A percentile compares a stretch with the other conserved stretches of the same genome.
phyloP scores from a whole-genome alignment of 805 yeast genomes.

The Wickerhamomyces bisporus region DNA sequence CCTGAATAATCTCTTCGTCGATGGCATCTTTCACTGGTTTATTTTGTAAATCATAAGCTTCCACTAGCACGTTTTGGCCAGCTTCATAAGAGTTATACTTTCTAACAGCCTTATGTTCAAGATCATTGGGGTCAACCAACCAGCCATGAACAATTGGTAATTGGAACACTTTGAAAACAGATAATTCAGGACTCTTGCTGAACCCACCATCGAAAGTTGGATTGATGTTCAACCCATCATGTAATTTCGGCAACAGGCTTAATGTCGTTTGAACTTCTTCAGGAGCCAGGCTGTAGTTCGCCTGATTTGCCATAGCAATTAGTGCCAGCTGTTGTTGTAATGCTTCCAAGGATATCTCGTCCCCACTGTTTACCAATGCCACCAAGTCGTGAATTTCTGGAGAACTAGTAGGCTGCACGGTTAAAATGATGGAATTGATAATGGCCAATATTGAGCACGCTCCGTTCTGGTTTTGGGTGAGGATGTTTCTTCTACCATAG shows the following conservation, averaged over 20 bases:
- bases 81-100: slow-evolving; percentile 49
- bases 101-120: slow-evolving; percentile 31
- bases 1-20: slow-evolving; percentile 27
- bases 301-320: slow-evolving; percentile 30
- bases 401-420: slow-evolving; percentile 28
- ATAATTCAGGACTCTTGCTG: slow-evolving; percentile 44
- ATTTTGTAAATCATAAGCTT: slow-evolving; percentile 33
- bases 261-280: slow-evolving; percentile 40
- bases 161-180: slow-evolving; percentile 54
- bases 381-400: slow-evolving; percentile 24
- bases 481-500: slow-evolving; percentile 37
- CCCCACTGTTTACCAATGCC: slow-evolving; percentile 26
- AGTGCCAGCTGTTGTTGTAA: slow-evolving; percentile 49
- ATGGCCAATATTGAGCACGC: slow-evolving; percentile 86
- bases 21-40: slow-evolving; percentile 18
- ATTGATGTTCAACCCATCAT: slow-evolving; percentile 67
- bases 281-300: slow-evolving; percentile 22
- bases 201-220: slow-evolving; percentile 66
- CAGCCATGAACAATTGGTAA: slow-evolving; percentile 79
- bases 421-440: slow-evolving; percentile 60
- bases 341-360: slow-evolving; percentile 31
- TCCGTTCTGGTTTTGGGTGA: slow-evolving; percentile 78
- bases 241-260: slow-evolving; percentile 54
- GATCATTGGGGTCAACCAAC: slow-evolving; percentile 46
- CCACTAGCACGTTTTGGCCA: slow-evolving; percentile 52